These are phyloP conservation scores for Cyclospora cayetanensis DNA, from an alignment of 169 alveolate species.

Conservation along the genomic window DNA sequence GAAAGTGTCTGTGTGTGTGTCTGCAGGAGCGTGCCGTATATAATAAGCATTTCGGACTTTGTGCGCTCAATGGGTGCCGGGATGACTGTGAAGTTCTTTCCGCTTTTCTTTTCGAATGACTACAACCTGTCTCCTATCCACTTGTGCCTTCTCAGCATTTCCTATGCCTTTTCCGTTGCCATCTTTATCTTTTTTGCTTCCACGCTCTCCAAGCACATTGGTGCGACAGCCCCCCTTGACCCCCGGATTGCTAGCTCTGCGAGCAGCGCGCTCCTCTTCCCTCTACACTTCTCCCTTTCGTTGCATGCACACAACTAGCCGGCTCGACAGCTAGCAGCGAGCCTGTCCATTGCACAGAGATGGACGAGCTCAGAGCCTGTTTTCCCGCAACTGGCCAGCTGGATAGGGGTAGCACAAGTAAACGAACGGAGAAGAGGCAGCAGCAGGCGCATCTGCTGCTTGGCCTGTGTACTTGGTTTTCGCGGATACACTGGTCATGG, in stretches of 20 bases:
- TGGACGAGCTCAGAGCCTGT: no score
- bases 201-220: slow-evolving; percentile 3
- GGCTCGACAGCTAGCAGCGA: background rate
- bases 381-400: no score
- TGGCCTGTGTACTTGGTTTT: no score
- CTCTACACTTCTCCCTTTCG: no score
- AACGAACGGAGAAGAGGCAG: no score
- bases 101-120: slow-evolving; percentile 75
- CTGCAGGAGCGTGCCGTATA: slow-evolving; percentile 34
- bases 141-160: slow-evolving; percentile 57
- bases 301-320: no score
- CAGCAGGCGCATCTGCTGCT: no score
- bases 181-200: slow-evolving; percentile 31
- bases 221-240: slow-evolving; percentile 3
- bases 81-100: slow-evolving; percentile 78
- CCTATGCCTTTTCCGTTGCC: slow-evolving; percentile 70
- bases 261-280: no score
- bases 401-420: no score
- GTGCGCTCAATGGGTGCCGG: slow-evolving; percentile 77
- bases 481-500: no score
- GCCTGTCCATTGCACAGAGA: no score
- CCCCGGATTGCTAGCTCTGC: background rate
- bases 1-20: background rate
- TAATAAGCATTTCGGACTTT: slow-evolving; percentile 65
- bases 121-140: slow-evolving; percentile 65